Percentiles rank a stretch among this genome's conserved stretches.
Evolutionary conservation across 2,329 filamentous ascomycete genomes (phyloP).

Genomic region (Curvularia spicifera): DNA sequence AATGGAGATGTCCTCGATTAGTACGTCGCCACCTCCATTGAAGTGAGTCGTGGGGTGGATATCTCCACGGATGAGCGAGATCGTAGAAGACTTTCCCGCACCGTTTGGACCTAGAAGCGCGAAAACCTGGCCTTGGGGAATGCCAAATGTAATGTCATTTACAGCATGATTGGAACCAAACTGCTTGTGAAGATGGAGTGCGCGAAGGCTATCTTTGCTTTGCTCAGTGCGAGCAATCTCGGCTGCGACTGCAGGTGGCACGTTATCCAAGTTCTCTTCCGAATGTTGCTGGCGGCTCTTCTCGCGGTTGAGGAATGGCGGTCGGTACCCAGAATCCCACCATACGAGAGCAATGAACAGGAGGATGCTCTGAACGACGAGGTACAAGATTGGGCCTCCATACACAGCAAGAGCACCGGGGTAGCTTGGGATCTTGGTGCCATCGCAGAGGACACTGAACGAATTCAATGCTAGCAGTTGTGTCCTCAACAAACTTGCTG

Average conservation of each 20-base stretch:
- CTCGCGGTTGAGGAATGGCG: slow-evolving; percentile 57
- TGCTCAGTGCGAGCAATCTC: slow-evolving; percentile 69
- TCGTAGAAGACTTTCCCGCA: slow-evolving; percentile 89
- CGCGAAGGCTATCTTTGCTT: slow-evolving; percentile 73
- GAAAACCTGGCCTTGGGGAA: slow-evolving; percentile 82
- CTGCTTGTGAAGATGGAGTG: slow-evolving; percentile 78
- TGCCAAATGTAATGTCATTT: slow-evolving; percentile 85
- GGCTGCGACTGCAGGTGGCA: slow-evolving; percentile 65
- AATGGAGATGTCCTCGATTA: slow-evolving; percentile 80
- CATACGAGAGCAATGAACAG: slow-evolving; percentile 77
- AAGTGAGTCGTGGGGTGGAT: slow-evolving; percentile 68
- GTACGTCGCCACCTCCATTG: slow-evolving; percentile 73
- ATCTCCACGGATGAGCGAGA: slow-evolving; percentile 88
- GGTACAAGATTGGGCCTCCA: slow-evolving; percentile 83
- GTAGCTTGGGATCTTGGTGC: slow-evolving; percentile 66
- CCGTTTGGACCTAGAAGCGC: slow-evolving; percentile 89
- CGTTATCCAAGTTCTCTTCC: slow-evolving; percentile 52
- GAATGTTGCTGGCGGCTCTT: slow-evolving; percentile 49
- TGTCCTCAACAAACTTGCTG: slow-evolving; percentile 75
- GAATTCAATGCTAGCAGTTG: slow-evolving; percentile 81
- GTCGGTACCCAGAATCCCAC: slow-evolving; percentile 74
- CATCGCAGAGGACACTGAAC: slow-evolving; percentile 78
- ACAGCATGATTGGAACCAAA: slow-evolving; percentile 78
- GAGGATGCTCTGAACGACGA: slow-evolving; percentile 74
- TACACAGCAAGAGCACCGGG: slow-evolving; percentile 76